Base-by-base conservation (phyloP, 192 early-diverging fungal genomes). In the Backusella sp. region DNA sequence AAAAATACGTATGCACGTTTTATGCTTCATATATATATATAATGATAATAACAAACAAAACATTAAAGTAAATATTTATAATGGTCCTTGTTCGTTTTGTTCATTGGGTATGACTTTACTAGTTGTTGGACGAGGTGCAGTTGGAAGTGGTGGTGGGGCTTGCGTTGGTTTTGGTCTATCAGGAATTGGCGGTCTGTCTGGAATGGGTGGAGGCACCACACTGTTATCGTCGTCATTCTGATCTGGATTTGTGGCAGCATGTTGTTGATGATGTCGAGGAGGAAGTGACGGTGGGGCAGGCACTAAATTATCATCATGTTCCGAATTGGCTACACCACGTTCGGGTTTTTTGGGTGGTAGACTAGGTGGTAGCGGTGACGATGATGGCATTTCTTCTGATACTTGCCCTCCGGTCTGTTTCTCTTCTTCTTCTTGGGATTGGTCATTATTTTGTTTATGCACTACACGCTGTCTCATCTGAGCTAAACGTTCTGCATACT, bases 401-500 rank as follows among this genome's bases (percentile, higher is more conserved):
- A 59, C 12, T 1, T 59, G 21, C 23, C 28, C 56, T 59, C 17
- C 14, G 14, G 9, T 53, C 3, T 59, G 56, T 26, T 56, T 23
- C n/a, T 56, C 11, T 26, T 12, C 23, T 28, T 12, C 56, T 14
- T 28, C 8, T 28, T 21, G n/a, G 14, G 26, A 17, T 42, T 12
- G 56, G 56, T 14, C 56, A 62, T 71, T 35, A 41, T 39, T 36
- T 6, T 14, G 36, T 4, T 69, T 69, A 26, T 71, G 21, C 3
- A 17, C 70, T 49, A 46, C 44, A 32, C 44, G 70, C 14, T 71
- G 42, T 30, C 70, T 41, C 70, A 71, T 71, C 11, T 49, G 41
- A 21, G 26, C 12, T 30, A 71, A 32, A 28, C 44, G 41, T 30
- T 71, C 70, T 4, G 68, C 68, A 69, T 69, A 69, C 15, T 41